Percentiles rank a stretch among this genome's conserved stretches.
Evolutionary conservation across 768 basidiomycete species (phyloP).

Genomic region (Boletus reticuloceps): DNA sequence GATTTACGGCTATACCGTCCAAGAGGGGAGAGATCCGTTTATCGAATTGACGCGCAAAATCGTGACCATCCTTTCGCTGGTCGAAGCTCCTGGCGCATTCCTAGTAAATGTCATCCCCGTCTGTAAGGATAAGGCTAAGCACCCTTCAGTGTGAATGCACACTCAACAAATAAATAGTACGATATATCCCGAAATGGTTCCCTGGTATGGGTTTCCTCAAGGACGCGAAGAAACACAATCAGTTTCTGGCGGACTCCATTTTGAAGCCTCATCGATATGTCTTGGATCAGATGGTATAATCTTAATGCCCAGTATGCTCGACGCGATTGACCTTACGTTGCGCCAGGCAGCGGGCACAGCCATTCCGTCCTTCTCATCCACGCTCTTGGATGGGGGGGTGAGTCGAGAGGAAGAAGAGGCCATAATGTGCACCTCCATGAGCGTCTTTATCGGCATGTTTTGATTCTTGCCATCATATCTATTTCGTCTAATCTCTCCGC

Average conservation of each 20-base stretch:
- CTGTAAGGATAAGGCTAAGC: conserved; percentile 2
- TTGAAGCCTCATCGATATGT: conserved; percentile 45
- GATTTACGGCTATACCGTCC: conserved; percentile 40
- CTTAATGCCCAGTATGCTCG: not conserved
- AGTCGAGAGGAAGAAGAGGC: conserved; percentile 16
- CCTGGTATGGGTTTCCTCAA: conserved; percentile 35
- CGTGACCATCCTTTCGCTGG: conserved; percentile 12
- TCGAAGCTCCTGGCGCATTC: conserved; percentile 7
- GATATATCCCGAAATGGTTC: conserved; percentile 34
- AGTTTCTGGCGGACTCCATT: conserved; percentile 36
- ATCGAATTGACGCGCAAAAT: conserved; percentile 27
- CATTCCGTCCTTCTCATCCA: conserved; percentile 17
- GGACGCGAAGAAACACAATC: conserved; percentile 24
- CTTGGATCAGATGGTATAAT: conserved; percentile 44
- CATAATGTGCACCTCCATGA: conserved; percentile 17
- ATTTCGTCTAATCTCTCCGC: not conserved
- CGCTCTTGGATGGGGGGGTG: conserved; percentile 9
- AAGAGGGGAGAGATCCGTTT: conserved; percentile 36
- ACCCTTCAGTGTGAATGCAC: not conserved
- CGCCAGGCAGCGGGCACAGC: conserved; percentile 17
- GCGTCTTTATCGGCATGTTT: conserved; percentile 9
- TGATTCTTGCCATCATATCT: rapidly evolving
- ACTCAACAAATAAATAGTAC: conserved; percentile 18
- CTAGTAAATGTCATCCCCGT: conserved; percentile 22
- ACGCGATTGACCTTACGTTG: not conserved